These are phyloP conservation scores for Bjerkandera adusta DNA, from an alignment of 1,284 basidiomycete genomes.

Conservation along the genomic window DNA sequence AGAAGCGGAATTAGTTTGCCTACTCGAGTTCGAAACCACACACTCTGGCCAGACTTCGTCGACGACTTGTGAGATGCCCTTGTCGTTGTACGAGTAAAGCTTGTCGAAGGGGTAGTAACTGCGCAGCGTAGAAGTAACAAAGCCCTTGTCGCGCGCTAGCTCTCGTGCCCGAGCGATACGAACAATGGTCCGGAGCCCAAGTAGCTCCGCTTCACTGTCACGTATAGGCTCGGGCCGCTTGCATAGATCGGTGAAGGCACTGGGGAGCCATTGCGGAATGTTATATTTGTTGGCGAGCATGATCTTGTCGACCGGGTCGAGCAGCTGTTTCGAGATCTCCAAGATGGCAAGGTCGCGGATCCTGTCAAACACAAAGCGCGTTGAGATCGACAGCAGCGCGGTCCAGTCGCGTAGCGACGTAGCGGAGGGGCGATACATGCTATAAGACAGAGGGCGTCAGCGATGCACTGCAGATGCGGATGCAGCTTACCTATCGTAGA, in stretches of 20 bases:
- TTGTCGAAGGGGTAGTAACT: constrained; percentile 17
- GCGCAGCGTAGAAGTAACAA: constrained; percentile 4
- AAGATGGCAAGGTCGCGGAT: constrained; percentile 32
- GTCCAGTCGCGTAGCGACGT: constrained; percentile 32
- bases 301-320: constrained; percentile 34
- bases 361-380: constrained; percentile 30
- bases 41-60: constrained; percentile 17
- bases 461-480: background rate
- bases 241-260: constrained; percentile 37
- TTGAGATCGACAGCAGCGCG: constrained; percentile 36
- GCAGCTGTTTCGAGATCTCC: constrained; percentile 27
- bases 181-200: constrained; percentile 28
- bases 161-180: constrained; percentile 18
- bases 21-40: background rate
- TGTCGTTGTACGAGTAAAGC: constrained; percentile 16
- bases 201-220: constrained; percentile 33
- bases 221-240: constrained; percentile 31
- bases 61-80: constrained; percentile 13
- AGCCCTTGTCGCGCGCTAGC: constrained; percentile 12
- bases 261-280: constrained; percentile 37
- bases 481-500: constrained; percentile 14
- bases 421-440: constrained; percentile 28
- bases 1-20: too few relatives aligned
- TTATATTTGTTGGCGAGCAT: constrained; percentile 37
- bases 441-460: constrained; percentile 10